Percentiles rank a stretch among this genome's conserved stretches.
Conservation (phyloP, 352 stramenopile species). For the Pythium aquatile region DNA sequence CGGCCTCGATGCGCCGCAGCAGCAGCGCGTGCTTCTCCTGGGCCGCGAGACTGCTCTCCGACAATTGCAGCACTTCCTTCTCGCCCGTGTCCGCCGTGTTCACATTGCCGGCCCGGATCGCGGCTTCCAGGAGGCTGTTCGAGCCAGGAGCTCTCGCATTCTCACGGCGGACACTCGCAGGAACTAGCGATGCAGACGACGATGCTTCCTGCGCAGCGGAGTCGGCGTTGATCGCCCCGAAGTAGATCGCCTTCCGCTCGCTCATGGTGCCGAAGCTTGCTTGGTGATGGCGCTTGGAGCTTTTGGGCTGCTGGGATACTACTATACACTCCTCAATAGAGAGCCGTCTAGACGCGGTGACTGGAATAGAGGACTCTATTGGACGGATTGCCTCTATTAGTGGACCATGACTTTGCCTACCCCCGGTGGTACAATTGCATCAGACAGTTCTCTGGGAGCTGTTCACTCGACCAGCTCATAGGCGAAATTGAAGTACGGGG, state of each 20-base stretch:
- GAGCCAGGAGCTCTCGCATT: slow-evolving; percentile 4
- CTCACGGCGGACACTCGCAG: slow-evolving; percentile 40
- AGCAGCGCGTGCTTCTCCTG: slow-evolving; percentile 89
- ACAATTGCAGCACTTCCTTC: slow-evolving; percentile 83
- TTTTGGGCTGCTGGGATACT: background rate
- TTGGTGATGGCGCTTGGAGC: slow-evolving; percentile 8
- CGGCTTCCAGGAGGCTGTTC: slow-evolving; percentile 54
- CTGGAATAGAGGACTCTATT: background rate
- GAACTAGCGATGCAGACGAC: slow-evolving; percentile 34
- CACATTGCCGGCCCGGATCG: slow-evolving; percentile 79
- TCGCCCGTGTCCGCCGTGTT: slow-evolving; percentile 74
- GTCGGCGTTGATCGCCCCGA: slow-evolving; percentile 56
- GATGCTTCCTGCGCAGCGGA: background rate
- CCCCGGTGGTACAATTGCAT: background rate
- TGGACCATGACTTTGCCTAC: background rate
- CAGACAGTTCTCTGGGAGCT: background rate
- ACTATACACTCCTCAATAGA: slow-evolving; percentile 16
- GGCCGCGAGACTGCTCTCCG: slow-evolving; percentile 72
- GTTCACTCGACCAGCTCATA: background rate
- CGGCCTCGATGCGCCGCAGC: slow-evolving; percentile 87
- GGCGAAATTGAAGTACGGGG: slow-evolving; percentile 3
- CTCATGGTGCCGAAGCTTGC: slow-evolving; percentile 33
- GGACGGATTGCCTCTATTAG: background rate
- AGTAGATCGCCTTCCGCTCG: slow-evolving; percentile 84
- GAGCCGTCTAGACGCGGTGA: background rate